Percentiles rank a stretch among this genome's conserved stretches.
phyloP scores from a whole-genome alignment of 2,329 filamentous ascomycete genomes.

The Allantophomopsis lycopodina region DNA sequence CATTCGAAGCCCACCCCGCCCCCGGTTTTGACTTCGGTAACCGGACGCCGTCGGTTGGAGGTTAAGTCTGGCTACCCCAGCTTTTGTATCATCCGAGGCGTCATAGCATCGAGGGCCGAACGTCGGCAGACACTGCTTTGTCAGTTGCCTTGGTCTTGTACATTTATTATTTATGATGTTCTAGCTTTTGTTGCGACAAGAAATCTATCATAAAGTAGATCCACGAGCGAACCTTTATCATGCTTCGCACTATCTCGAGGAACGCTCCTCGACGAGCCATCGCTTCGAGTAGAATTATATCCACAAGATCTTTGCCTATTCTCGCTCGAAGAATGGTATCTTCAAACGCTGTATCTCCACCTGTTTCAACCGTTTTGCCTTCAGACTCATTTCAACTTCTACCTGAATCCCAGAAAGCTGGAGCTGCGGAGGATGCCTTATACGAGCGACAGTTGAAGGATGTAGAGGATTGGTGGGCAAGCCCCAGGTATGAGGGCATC shows the following conservation, averaged over 20 bases:
- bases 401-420: constrained; percentile 62
- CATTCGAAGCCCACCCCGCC: constrained; percentile 5
- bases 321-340: constrained; percentile 10
- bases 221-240: constrained; percentile 5
- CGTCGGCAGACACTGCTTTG: too few relatives aligned
- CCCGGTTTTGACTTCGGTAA: too few relatives aligned
- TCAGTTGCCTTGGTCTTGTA: too few relatives aligned
- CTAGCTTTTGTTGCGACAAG: too few relatives aligned
- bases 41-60: too few relatives aligned
- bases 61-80: too few relatives aligned
- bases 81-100: too few relatives aligned
- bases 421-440: constrained; percentile 69
- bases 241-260: constrained; percentile 15
- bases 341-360: constrained; percentile 11
- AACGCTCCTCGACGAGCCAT: constrained; percentile 11
- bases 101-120: too few relatives aligned
- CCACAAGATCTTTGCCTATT: constrained; percentile 3
- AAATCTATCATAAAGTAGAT: too few relatives aligned
- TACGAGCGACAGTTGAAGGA: constrained; percentile 75
- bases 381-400: constrained; percentile 80
- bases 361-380: constrained; percentile 13
- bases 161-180: too few relatives aligned
- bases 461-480: constrained; percentile 83
- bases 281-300: constrained; percentile 4
- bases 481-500: constrained; percentile 75